These are phyloP conservation scores for Pichia sporocuriosa DNA, from an alignment of 805 yeast genomes.

Conservation along the genomic window DNA sequence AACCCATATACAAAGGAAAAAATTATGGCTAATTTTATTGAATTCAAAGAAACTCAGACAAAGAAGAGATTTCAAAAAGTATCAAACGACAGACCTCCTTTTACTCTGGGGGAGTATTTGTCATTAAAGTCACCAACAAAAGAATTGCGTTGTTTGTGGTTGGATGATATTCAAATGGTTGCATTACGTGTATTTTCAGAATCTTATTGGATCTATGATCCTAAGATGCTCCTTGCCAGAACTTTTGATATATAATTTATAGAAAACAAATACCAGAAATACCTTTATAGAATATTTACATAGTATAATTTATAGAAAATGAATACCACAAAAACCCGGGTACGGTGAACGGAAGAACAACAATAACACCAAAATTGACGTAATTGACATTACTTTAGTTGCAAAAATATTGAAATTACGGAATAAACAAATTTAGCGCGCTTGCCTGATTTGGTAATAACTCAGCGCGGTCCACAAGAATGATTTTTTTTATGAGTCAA, in stretches of 20 bases:
- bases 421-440: slow-evolving; percentile 9
- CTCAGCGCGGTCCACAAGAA: slow-evolving; percentile 11
- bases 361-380: too few species aligned
- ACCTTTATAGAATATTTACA: too few species aligned
- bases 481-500: too few species aligned
- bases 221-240: neutral
- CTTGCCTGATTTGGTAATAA: slow-evolving; percentile 12
- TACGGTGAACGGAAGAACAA: too few species aligned
- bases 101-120: slow-evolving; percentile 4
- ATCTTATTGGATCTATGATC: slow-evolving; percentile 4
- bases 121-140: neutral
- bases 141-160: slow-evolving; percentile 4
- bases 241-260: slow-evolving; percentile 1
- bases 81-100: slow-evolving; percentile 3
- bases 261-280: too few species aligned
- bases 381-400: too few species aligned
- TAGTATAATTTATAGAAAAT: too few species aligned
- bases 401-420: too few species aligned
- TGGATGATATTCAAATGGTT: slow-evolving; percentile 8
- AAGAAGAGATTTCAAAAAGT: slow-evolving; percentile 1
- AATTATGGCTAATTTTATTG: slow-evolving; percentile 1
- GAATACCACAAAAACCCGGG: too few species aligned
- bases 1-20: slow-evolving; percentile 2
- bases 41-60: slow-evolving; percentile 6
- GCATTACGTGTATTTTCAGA: slow-evolving; percentile 1